Percentiles rank a stretch among this genome's conserved stretches.
Evolutionary conservation across 106 monocot species (phyloP).

Genomic region (Dioscorea zingiberensis): DNA sequence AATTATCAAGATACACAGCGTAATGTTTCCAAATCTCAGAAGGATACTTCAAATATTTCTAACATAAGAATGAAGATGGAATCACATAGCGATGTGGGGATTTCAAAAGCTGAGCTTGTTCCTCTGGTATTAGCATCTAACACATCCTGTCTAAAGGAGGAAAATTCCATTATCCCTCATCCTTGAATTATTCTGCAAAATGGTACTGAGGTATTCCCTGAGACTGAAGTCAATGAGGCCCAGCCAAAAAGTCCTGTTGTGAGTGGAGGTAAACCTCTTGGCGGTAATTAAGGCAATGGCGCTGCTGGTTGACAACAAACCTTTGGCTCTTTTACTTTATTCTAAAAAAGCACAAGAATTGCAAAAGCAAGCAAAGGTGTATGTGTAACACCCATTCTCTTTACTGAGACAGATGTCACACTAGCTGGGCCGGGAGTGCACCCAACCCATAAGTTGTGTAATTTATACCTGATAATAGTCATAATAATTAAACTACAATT

Average conservation of each 20-base stretch:
- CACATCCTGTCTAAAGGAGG: conserved; percentile 15
- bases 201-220: neutral
- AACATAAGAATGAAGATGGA: conserved; percentile 32
- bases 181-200: conserved; percentile 3
- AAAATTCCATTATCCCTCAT: neutral
- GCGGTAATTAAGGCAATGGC: conserved; percentile 5
- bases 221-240: conserved; percentile 11
- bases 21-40: no score
- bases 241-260: conserved; percentile 1
- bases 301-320: conserved; percentile 5
- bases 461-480: no score
- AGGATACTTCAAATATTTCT: no score
- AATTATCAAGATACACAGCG: no score
- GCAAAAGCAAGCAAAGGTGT: conserved; percentile 7
- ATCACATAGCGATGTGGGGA: no score
- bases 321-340: conserved; percentile 1
- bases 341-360: conserved; percentile 7
- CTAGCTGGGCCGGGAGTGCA: no score
- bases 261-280: no score
- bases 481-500: no score
- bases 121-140: conserved; percentile 10
- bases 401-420: no score
- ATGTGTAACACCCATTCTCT: no score
- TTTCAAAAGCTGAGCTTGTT: conserved; percentile 7
- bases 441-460: no score